Conservation (phyloP, 805 yeast genomes). For the Metschnikowia picachoensis region DNA sequence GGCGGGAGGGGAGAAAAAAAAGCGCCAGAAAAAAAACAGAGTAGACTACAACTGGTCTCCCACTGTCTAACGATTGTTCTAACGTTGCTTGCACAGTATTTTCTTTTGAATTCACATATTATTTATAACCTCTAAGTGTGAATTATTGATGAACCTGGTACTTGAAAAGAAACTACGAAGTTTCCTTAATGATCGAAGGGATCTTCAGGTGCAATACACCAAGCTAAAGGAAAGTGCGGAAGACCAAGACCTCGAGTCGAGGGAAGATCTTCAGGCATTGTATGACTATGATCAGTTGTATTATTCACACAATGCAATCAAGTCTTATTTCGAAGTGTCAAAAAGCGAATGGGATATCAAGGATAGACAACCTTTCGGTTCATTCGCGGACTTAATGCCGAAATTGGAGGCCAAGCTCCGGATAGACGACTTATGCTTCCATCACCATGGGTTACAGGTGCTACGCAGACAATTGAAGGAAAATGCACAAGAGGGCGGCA, state of each 20-base stretch:
- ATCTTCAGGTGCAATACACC: slow-evolving; percentile 11
- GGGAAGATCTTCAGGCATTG: slow-evolving; percentile 16
- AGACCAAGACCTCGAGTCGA: slow-evolving; percentile 11
- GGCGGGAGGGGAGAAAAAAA: slow-evolving; percentile 1
- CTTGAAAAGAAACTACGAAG: slow-evolving; percentile 13
- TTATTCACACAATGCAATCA: slow-evolving; percentile 24
- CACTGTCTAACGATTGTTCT: not conserved
- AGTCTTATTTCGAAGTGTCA: slow-evolving; percentile 23
- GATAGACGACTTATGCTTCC: slow-evolving; percentile 19
- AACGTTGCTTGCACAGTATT: too few relatives aligned
- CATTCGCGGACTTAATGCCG: slow-evolving; percentile 15
- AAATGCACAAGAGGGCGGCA: slow-evolving; percentile 32
- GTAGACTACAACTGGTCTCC: slow-evolving; percentile 1
- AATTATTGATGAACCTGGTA: slow-evolving; percentile 9
- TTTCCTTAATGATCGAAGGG: slow-evolving; percentile 7
- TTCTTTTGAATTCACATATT: too few relatives aligned
- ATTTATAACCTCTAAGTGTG: too few relatives aligned
- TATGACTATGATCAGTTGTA: slow-evolving; percentile 26
- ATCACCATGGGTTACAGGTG: slow-evolving; percentile 23
- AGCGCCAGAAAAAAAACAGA: slow-evolving; percentile 1
- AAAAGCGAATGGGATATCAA: slow-evolving; percentile 15
- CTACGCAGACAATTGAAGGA: slow-evolving; percentile 27
- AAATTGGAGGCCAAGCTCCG: slow-evolving; percentile 23
- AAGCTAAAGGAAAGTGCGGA: not conserved
- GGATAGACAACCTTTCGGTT: slow-evolving; percentile 16